Base-by-base conservation (phyloP, 345 rosid genomes). In the Mangifera indica region DNA sequence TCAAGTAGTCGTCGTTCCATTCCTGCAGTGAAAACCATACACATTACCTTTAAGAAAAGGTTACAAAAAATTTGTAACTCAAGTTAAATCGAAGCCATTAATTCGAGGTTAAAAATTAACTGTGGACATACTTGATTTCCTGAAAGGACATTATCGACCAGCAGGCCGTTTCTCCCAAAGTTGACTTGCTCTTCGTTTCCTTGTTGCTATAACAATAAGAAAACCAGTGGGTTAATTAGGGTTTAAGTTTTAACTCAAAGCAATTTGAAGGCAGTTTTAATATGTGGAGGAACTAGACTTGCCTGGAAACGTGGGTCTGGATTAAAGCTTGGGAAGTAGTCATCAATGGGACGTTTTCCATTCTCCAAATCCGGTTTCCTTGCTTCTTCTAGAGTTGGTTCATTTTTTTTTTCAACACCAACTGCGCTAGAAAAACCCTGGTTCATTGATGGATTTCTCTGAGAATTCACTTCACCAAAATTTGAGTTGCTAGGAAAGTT, bases 1-100 rank as follows among this genome's bases (percentile, higher is more conserved):
- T 34, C 67, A 70, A 0, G 67, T 76, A 73, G 2, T 73, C 83
- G 1, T 80, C 78, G 3, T 42, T 71, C 74, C 66, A 71, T 2
- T 2, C 60, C 84, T 77, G 79, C 61, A 74, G 44, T n/a, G 34
- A 34, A 22, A 40, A 53, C 12, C 21, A 40, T 18, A 14, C 24
- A 9, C 24, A 69, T 9, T 37, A 2, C 22, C 37, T 25, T 15
- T 34, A 15, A 26, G 3, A 6, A 3, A 25, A 48, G 55, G 25
- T 9, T 37, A 5, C 2, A 7, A 24, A 15, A 1, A 25, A 0
- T 64, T 20, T 14, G 7, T 56, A 55, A 60, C 24, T 56, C 7
- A 42, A 69, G 1, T 42, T 24, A 14, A 10, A 70, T n/a, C 11
- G 21, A 59, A n/a, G 8, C 15, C 22, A 56, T 24, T 26, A 5